Base-by-base conservation (phyloP, 805 yeast genomes). In the Starmerella roubikii region DNA sequence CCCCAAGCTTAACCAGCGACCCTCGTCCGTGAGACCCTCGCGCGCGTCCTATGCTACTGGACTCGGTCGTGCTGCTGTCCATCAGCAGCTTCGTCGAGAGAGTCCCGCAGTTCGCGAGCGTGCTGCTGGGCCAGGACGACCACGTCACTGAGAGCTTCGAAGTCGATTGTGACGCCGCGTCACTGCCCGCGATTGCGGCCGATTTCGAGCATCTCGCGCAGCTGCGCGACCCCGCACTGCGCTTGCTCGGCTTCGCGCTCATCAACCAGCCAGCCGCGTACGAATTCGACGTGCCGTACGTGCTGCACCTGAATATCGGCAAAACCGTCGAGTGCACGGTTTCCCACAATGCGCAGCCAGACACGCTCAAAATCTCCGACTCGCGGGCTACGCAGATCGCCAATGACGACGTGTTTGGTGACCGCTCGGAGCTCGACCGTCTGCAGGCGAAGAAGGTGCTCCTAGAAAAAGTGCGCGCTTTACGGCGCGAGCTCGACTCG, bases 191-290 rank as follows among this genome's bases (percentile, higher is more conserved):
- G 2, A 17, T 21, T 18, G 38, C 29, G 7, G 12, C 12, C 8
- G 44, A 40, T 17, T 34, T 30, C n/a, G 30, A 30, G 13, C 35
- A 29, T 5, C 37, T 44, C 8, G 26, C 30, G 19, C 32, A 28
- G n/a, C 17, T 9, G 5, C 34, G 34, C 3, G 16, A 12, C 6
- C 39, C 42, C 3, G 23, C 2, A 0, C 15, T 28, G 3, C 16
- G 26, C 13, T 16, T 33, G 11, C 2, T 40, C 3, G 47, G 47
- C n/a, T 30, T 29, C 23, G 20, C 21, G 21, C 29, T 30, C 28
- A 34, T 32, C 6, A 39, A 39, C 28, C 16, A 24, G 17, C 44
- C 44, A 2, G 16, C 29, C n/a, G 7, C 7, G 24, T 22, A 22
- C 24, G 24, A 8, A 10, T 10, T 6, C 12, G 17, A 7, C 17